phyloP scores from a whole-genome alignment of 176 grass and related monocot species.

The Puccinellia tenuiflora region DNA sequence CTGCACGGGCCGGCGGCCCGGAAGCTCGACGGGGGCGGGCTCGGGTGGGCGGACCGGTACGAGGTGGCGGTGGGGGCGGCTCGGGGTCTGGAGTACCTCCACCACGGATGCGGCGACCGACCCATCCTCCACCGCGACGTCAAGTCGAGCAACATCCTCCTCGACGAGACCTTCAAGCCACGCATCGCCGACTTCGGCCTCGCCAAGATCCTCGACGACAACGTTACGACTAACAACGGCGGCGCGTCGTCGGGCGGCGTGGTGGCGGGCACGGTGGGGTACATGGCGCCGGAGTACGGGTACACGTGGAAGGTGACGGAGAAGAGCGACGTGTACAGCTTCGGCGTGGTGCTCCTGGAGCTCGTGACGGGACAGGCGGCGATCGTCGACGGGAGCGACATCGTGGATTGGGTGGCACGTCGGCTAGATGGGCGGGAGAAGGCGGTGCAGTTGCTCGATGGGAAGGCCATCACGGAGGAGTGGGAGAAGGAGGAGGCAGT shows the following conservation, averaged over 20 bases:
- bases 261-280: conserved; percentile 78
- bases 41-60: conserved; percentile 53
- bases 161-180: conserved; percentile 73
- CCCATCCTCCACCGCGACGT: conserved; percentile 95
- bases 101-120: conserved; percentile 62
- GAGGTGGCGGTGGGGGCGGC: conserved; percentile 73
- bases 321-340: conserved; percentile 98
- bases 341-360: conserved; percentile 81
- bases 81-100: conserved; percentile 70
- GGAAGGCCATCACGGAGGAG: conserved; percentile 18
- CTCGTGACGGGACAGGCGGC: conserved; percentile 56
- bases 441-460: conserved; percentile 38
- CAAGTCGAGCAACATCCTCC: conserved; percentile 95
- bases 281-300: conserved; percentile 89
- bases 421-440: conserved; percentile 49
- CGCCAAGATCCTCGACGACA: conserved; percentile 54
- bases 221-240: background rate
- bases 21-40: conserved; percentile 15
- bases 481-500: conserved; percentile 64
- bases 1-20: conserved; percentile 31
- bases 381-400: conserved; percentile 46
- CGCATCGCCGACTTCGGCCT: conserved; percentile 91
- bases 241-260: conserved; percentile 23
- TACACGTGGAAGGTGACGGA: conserved; percentile 85
- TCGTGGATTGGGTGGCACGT: conserved; percentile 59